Base-by-base conservation (phyloP, 306 rosid genomes). In the Cajanus cajan region DNA sequence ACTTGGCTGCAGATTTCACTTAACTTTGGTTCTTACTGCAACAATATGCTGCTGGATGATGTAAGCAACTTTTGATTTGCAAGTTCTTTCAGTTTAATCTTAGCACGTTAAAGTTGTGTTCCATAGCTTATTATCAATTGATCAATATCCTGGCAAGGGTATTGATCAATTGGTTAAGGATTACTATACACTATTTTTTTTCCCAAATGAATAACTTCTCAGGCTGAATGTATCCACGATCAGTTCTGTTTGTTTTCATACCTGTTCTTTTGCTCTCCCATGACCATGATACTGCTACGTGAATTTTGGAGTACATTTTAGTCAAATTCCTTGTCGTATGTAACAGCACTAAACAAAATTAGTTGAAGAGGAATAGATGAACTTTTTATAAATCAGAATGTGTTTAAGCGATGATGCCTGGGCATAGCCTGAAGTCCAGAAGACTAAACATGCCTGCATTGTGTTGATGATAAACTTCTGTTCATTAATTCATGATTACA, bases 11-110 rank as follows among this genome's bases (percentile, higher is more conserved):
- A 92, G 97, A 84, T 86, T 94, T 68, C 98, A 94, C 85, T 83
- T 90, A 7, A 92, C 98, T 39, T 80, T 92, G 89, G 89, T 92
- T 59, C 85, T 87, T 78, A 92, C 97, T 54, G 97, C 98, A 22
- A 94, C 93, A 62, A 82, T 86, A 63, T 92, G 98, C 82, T 88
- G 97, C 79, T 94, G 98, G 98, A 89, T 94, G 94, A 94, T 94
- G 98, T 94, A 87, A 87, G 97, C 85, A 50, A 28, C 33, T 44
- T 78, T 82, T 45, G 14, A 41, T 5, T 80, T 54, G 12, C 11
- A 14, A 45, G 13, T 74, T 55, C 11, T 59, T 68, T 75, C 34
- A 15, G 15, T 71, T 59, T 73, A n/a, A n/a, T n/a, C n/a, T n/a
- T n/a, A 74, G 57, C 41, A 21, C 9, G 4, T 24, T 47, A 28